Base-by-base conservation (phyloP, 2,329 filamentous ascomycete genomes). In the Coniochaeta sp. region DNA sequence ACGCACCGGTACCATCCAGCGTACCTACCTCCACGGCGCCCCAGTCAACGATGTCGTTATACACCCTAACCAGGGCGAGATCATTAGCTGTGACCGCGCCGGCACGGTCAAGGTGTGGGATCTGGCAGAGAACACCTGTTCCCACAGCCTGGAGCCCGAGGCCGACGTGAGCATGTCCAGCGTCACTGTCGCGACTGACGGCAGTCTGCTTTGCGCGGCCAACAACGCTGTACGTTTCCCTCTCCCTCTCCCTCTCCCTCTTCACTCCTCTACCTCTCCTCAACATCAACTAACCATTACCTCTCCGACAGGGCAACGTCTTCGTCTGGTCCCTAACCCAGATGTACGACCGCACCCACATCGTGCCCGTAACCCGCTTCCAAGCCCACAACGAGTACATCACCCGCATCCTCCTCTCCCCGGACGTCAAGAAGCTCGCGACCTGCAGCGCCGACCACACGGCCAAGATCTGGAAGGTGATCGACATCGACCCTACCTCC, bases 31-130 rank as follows among this genome's bases (percentile, higher is more conserved):
- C 59, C 94, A 99, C 67, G 88, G 87, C 50, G 86, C 84, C 30
- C 85, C 94, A 0, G 94, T 92, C 50, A 99, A 96, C 64, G 94
- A 99, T 68, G 94, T 99, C 8, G 94, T 97, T n/a, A 99, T 99
- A 52, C 94, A 99, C 67, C 94, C 94, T 0, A 99, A 99, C 65
- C 94, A 99, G 73, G 94, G 92, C 54, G 94, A 99, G 73, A 86
- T 99, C 55, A 96, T 99, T 64, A 95, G 89, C 67, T 96, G 92
- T 67, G 94, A 99, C 67, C 84, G 92, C 30, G 86, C 87, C 47
- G 94, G 94, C 47, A 95, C 91, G 67, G 90, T 99, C 54, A 79
- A 92, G 35, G 88, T 99, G 56, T 99, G 94, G 94, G 94, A 99
- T 64, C 71, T 99, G 52, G 91, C 91, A 8, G 91, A 97, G 78